Percentiles rank a stretch among this genome's conserved stretches.
These are phyloP conservation scores for Boletus sp. DNA, from an alignment of 768 basidiomycete species.

Conservation along the genomic window DNA sequence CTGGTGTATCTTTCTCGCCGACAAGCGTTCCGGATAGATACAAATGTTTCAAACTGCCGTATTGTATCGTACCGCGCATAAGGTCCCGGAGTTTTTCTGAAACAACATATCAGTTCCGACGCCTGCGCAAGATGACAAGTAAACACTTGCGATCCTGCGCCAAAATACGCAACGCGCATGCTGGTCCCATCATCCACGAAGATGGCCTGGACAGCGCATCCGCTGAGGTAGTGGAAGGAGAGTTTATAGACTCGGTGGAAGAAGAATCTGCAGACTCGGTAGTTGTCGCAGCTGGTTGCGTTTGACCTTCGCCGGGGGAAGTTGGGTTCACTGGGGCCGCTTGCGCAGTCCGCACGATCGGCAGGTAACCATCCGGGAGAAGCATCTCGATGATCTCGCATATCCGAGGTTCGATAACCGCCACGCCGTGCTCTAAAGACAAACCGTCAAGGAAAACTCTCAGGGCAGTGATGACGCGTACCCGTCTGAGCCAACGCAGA, in stretches of 20 bases:
- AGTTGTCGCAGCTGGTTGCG: neutral
- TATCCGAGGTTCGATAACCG: neutral
- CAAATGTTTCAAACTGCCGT: neutral
- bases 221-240: neutral
- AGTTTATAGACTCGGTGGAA: neutral
- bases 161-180: constrained; percentile 22
- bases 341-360: neutral
- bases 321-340: neutral
- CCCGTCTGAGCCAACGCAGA: constrained; percentile 22
- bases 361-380: neutral
- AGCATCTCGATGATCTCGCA: neutral
- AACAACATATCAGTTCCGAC: neutral
- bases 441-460: neutral
- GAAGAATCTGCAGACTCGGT: neutral
- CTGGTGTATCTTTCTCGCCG: neutral
- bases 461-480: neutral
- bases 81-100: neutral
- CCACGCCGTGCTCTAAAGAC: neutral
- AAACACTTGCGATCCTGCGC: constrained; percentile 13
- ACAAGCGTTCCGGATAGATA: neutral
- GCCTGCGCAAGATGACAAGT: neutral
- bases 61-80: neutral
- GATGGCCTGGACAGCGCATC: neutral
- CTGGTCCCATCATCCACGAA: constrained; percentile 26
- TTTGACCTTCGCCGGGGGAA: neutral